Base-by-base conservation (phyloP, 1,139 yeast species). In the Pichia sp. region DNA sequence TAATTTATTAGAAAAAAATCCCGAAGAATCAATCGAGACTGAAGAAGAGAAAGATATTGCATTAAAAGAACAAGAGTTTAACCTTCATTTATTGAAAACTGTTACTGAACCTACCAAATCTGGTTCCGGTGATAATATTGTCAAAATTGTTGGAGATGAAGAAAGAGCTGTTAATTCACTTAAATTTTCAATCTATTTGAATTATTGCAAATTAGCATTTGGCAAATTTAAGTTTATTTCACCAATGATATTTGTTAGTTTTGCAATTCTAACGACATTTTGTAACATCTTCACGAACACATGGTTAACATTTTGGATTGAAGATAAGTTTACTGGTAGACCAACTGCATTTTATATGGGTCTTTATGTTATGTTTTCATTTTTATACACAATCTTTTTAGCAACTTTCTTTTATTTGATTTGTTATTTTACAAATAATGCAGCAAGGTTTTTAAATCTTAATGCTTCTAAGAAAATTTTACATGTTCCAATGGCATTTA, bases 301-400 rank as follows among this genome's bases (percentile, higher is more conserved):
- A 23, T 89, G 96, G 95, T 69, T 89, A 50, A 82, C 96, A 0
- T 89, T 77, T 62, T 89, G 97, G 97, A 73, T 84, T 4, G 74
- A 72, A 23, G 43, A 69, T 43, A 80, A 75, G 59, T 87, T 82
- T 57, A 46, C 57, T 2, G 59, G 57, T 20, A 65, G 73, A 42
- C 53, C 76, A 1, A 67, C 72, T 41, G 73, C 75, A 3, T 76
- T 78, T 53, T 89, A 87, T 62, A 83, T 86, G 66, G 96, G 87
- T 2, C 50, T 83, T 31, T 84, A 83, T 56, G 77, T 80, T 37
- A 66, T 79, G 73, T 73, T 74, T 47, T 65, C 73, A 9, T 39
- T 59, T 22, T 33, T 57, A 28, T 47, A 71, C 46, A 66, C 73
- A 16, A 49, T 69, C 24, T 55, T 63, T 53, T 55, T 71, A 47